Percentiles rank a stretch among this genome's conserved stretches.
phyloP scores from a whole-genome alignment of 192 early-diverging fungal genomes.

The Backusella westeae region DNA sequence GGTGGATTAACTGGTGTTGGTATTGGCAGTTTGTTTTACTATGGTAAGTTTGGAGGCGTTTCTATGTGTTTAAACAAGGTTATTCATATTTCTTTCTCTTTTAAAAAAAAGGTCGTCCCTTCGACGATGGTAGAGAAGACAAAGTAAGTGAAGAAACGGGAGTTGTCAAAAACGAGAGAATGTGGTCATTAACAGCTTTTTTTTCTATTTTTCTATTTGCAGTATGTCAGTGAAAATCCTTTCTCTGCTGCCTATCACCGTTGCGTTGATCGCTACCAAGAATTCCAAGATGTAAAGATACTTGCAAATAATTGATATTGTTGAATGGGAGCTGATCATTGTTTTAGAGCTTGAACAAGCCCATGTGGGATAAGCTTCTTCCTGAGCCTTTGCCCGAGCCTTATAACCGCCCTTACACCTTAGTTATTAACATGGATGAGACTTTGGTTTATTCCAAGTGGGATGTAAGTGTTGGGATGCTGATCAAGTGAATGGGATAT shows the following conservation, averaged over 20 bases:
- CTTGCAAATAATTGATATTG: constrained; percentile 12
- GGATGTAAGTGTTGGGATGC: constrained; percentile 60
- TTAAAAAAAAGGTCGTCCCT: constrained; percentile 31
- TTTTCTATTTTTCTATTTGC: neutral
- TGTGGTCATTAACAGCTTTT: neutral
- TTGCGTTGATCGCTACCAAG: constrained; percentile 25
- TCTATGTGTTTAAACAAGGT: neutral
- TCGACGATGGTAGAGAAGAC: constrained; percentile 33
- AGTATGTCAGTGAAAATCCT: constrained; percentile 32
- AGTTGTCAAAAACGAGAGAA: neutral
- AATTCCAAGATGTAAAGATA: constrained; percentile 28
- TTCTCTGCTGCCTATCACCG: constrained; percentile 32
- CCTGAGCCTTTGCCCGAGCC: constrained; percentile 86
- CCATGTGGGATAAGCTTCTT: constrained; percentile 84
- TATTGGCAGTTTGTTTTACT: constrained; percentile 41
- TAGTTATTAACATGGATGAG: constrained; percentile 95
- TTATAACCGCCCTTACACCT: constrained; percentile 86
- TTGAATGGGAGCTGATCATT: constrained; percentile 26
- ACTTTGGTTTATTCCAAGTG: constrained; percentile 91
- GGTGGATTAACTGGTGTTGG: constrained; percentile 32
- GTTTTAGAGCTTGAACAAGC: constrained; percentile 52
- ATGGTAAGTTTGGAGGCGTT: constrained; percentile 32
- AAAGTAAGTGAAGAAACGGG: constrained; percentile 18
- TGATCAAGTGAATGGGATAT: neutral
- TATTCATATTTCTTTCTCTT: neutral